Base-by-base conservation (phyloP, 495 filamentous ascomycete species). In the Xylaria intraflava region DNA sequence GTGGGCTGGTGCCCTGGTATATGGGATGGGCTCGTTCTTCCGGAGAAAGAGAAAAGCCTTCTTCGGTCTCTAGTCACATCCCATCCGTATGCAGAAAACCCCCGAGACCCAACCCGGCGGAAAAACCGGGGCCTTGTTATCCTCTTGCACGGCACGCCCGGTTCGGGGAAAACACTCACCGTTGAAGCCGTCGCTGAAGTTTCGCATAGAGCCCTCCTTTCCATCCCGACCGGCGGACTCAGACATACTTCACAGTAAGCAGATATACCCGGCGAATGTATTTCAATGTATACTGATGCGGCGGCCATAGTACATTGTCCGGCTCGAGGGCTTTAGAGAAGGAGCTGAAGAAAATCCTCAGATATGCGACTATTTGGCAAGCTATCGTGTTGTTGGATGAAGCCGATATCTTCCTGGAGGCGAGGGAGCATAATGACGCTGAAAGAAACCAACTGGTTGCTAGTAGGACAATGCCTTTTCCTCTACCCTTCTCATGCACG, bases 1-100 rank as follows among this genome's bases (percentile, higher is more conserved):
- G 76, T 83, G 19, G 76, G 77, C 22, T 95, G 86, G 87, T 87
- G 90, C 58, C 79, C 83, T 29, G 74, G 79, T 20, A 87, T 89
- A 3, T 94, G 90, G 66, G 81, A 85, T 46, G 82, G 81, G 3
- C 77, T 95, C 9, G 84, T 94, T 7, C 75, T 95, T 3, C 82
- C 84, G 0, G 72, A 78, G n/a, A 83, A 85, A 52, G 86, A 89
- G 53, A 94, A 94, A 62, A 75, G 74, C n/a, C 88, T 92, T 38
- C 87, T 94, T 46, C 83, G 83, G 20, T 87, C 88, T 6, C 76
- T 95, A 1, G 88, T 95, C 10, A 82, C 88, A 60, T 86, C 81
- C 0, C 90, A 95, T 38, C 30, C 53, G 26, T 59, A 55, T 46
- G 55, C 62, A n/a, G 56, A 55, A 14, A 54, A 67, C 17, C 51